Base-by-base conservation (phyloP, 2,329 filamentous ascomycete species). In the Diaporthe sp. region DNA sequence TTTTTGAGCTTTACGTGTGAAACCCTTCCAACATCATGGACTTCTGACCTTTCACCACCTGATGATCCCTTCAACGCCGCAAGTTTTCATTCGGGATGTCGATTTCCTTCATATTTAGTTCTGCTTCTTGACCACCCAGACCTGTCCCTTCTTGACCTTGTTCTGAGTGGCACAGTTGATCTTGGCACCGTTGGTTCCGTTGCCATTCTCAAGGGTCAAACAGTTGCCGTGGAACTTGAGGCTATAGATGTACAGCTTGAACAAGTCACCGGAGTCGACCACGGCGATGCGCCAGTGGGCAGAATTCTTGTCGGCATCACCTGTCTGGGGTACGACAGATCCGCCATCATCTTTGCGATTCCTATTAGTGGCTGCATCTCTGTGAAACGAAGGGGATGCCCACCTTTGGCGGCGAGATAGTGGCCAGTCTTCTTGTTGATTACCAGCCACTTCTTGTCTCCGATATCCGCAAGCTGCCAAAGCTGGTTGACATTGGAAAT, bases 391-490 rank as follows among this genome's bases (percentile, higher is more conserved):
- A 22, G 2, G 27, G 17, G 35, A 22, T 13, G 50, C 59, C n/a
- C 6, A 66, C 59, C 50, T 65, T 58, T 72, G 70, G 59, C 59
- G n/a, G 50, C 47, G 13, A 72, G 35, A 15, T 72, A 72, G 50
- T 72, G 70, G 19, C 70, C 70, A 12, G 70, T 72, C 50, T 65
- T 65, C 47, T 72, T 72, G 70, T 72, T 72, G 70, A 72, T 72
- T 19, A 72, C 44, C 8, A 72, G 37, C 70, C 70, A 72, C 50
- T 72, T 72, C 50, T 58, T 58, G 37, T 72, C 70, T 22, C 70
- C 70, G 19, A 72, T 72, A 37, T 66, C 59, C 3, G 59, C 70
- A n/a, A 72, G n/a, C 59, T 66, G 59, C 59, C 70, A 72, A 19
- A 72, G 50, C 50, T 72, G 70, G 22, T 72, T 72, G 30, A 59